phyloP scores from a whole-genome alignment of 2,329 filamentous ascomycete genomes.

The Penicillium fuscoglaucum region DNA sequence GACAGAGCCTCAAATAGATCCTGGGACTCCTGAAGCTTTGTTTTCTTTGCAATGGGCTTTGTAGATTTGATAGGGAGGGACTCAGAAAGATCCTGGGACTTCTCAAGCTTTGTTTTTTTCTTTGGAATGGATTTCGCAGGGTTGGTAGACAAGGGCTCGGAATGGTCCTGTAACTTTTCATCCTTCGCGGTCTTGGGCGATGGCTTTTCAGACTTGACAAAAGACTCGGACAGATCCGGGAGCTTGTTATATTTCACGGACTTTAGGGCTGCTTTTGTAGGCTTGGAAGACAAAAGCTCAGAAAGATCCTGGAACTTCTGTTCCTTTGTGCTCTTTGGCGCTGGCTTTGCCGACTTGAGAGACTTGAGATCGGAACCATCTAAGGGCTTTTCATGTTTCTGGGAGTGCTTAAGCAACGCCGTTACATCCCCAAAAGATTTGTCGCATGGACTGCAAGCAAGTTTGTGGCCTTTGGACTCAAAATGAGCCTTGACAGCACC shows the following conservation, averaged over 20 bases:
- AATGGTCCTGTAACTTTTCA: background rate
- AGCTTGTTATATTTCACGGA: background rate
- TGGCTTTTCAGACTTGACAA: background rate
- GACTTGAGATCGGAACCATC: background rate
- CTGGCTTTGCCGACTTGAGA: background rate
- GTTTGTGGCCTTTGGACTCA: slow-evolving; percentile 6
- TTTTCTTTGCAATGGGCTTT: background rate
- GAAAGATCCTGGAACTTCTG: background rate
- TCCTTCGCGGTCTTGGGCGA: background rate
- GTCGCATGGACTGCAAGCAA: slow-evolving; percentile 5
- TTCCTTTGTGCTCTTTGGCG: background rate
- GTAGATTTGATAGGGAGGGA: background rate
- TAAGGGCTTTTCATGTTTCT: slow-evolving; percentile 1
- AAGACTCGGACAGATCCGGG: background rate
- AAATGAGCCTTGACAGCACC: slow-evolving; percentile 9
- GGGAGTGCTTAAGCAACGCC: background rate
- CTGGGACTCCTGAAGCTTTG: background rate
- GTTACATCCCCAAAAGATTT: background rate
- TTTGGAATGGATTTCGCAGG: background rate
- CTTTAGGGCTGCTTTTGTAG: background rate
- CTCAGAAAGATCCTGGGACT: background rate
- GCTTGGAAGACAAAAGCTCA: background rate
- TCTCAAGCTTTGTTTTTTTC: background rate
- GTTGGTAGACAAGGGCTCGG: background rate
- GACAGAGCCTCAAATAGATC: background rate